These are phyloP conservation scores for Wolfiporia cocos DNA, from an alignment of 1,284 basidiomycete genomes.

Conservation along the genomic window DNA sequence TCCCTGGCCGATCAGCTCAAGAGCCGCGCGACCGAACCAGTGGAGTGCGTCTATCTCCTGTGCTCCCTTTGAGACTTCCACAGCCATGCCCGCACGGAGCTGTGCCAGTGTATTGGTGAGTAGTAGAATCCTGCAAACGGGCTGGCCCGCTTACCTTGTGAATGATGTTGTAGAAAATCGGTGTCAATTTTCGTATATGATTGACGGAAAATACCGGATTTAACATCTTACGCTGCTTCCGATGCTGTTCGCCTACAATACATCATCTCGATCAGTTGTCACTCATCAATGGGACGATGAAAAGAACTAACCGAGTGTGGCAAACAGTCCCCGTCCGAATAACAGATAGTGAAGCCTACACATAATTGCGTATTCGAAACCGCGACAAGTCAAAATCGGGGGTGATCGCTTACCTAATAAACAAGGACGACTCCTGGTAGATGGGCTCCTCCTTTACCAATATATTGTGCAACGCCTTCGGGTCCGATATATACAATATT, in stretches of 20 bases:
- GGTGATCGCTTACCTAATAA: constrained; percentile 8
- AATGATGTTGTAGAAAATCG: constrained; percentile 7
- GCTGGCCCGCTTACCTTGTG: constrained; percentile 7
- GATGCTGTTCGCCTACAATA: constrained; percentile 8
- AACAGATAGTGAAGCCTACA: constrained; percentile 7
- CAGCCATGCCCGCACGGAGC: constrained; percentile 11
- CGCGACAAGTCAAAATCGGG: constrained; percentile 9
- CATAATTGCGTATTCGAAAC: neutral
- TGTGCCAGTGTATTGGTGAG: constrained; percentile 9
- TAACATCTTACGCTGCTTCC: constrained; percentile 13
- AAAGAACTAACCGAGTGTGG: constrained; percentile 14
- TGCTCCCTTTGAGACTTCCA: constrained; percentile 3
- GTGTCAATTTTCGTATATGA: constrained; percentile 12
- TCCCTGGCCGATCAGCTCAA: constrained; percentile 24
- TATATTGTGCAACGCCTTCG: constrained; percentile 8
- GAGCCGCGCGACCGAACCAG: constrained; percentile 19
- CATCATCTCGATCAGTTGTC: neutral
- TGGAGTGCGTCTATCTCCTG: constrained; percentile 17
- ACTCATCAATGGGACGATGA: constrained; percentile 13
- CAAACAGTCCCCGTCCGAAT: constrained; percentile 11
- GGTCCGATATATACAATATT: constrained; percentile 26
- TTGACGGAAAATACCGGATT: no score
- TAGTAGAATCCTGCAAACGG: neutral
- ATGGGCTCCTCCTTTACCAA: constrained; percentile 11
- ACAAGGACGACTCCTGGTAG: constrained; percentile 11